Base-by-base conservation (phyloP, 2,329 filamentous ascomycete genomes). In the Tolypocladium nubicola region DNA sequence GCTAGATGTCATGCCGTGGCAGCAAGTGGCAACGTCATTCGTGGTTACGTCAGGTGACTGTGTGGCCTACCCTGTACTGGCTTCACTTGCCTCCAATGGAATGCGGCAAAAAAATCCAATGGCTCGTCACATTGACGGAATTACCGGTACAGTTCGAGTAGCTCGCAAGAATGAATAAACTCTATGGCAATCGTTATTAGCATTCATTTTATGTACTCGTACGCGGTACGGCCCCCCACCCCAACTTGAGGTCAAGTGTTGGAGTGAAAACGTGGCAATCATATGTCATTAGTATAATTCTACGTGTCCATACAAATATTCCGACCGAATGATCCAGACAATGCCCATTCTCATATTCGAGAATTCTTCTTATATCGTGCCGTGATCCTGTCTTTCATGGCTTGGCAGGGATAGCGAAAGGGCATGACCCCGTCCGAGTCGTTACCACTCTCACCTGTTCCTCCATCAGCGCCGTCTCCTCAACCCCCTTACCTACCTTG, bases 401-500 rank as follows among this genome's bases (percentile, higher is more conserved):
- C 38, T 52, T 41, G 19, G 26, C 6, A 26, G 26, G n/a, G n/a
- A 33, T n/a, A 6, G 59, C 55, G 56, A 67, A 83, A 0, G 80
- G 80, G 66, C 80, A 83, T 2, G 75, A 74, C 0, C 59, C 56
- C 2, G 75, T 75, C 0, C 59, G 55, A 11, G 70, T 73, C 4
- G 64, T 63, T n/a, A 56, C 64, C 13, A 50, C 39, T 14, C 59
- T 67, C 23, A 74, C 74, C 59, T 76, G 30, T 40, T 62, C 60
- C 39, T 67, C 62, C 16, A 69, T 53, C 0, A 38, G 52, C 7
- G 55, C 60, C 4, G 58, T 71, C 61, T 82, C 76, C 23, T 78
- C 75, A n/a, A 67, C 56, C 0, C 84, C 84, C 61, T 76, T 76
- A 1, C 76, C 77, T 61, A 79, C 74, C 55, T 81, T 77, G 53